These are phyloP conservation scores for Kluyveromyces dobzhanskii DNA, from an alignment of 805 yeast species.

Conservation along the genomic window DNA sequence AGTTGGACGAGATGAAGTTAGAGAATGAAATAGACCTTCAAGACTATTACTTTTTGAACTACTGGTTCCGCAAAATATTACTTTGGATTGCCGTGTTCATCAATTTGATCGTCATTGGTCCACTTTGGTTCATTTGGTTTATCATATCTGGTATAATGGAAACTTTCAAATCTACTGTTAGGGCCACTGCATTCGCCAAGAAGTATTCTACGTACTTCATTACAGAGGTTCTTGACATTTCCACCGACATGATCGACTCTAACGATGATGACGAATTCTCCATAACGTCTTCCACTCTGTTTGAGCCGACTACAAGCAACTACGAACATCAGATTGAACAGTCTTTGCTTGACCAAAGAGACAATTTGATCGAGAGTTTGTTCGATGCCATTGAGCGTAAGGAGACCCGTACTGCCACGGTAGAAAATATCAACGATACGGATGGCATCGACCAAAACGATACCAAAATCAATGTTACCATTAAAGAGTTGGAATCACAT, in stretches of 20 bases:
- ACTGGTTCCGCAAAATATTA: constrained; percentile 32
- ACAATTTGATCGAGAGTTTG: constrained; percentile 54
- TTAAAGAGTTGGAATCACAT: constrained; percentile 12
- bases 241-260: constrained; percentile 8
- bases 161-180: constrained; percentile 32
- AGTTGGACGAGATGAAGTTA: not conserved
- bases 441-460: constrained; percentile 5
- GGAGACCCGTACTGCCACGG: constrained; percentile 14
- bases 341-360: constrained; percentile 51
- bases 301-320: constrained; percentile 8
- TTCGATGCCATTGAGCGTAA: constrained; percentile 43
- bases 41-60: constrained; percentile 17
- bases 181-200: constrained; percentile 27
- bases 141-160: constrained; percentile 36
- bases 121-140: constrained; percentile 56
- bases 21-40: constrained; percentile 7
- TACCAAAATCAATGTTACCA: constrained; percentile 8
- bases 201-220: constrained; percentile 23
- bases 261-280: constrained; percentile 10
- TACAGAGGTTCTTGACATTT: constrained; percentile 14
- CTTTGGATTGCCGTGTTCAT: constrained; percentile 42
- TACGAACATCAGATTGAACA: constrained; percentile 31
- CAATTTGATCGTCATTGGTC: constrained; percentile 45
- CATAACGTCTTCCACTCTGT: constrained; percentile 8
- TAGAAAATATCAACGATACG: constrained; percentile 10